Evolutionary conservation across 257 asterid species (phyloP).

Genomic region (Gardenia jasminoides): DNA sequence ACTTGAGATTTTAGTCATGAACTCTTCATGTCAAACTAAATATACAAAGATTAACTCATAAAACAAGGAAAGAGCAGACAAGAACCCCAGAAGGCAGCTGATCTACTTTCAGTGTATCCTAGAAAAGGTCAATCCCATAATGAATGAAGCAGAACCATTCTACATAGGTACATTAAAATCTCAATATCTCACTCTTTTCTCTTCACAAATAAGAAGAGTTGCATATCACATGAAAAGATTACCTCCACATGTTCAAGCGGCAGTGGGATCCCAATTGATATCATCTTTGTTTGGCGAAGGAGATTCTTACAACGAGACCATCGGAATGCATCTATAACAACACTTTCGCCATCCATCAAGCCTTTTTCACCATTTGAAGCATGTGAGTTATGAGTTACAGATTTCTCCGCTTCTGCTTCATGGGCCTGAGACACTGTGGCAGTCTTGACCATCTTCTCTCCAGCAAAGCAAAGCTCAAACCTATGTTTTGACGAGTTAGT

Average conservation of each 20-base stretch:
- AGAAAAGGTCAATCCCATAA: not conserved
- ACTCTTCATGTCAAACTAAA: not conserved
- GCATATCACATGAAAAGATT: constrained; percentile 15
- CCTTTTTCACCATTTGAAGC: constrained; percentile 55
- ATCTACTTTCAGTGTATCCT: not conserved
- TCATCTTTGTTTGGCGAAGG: constrained; percentile 69
- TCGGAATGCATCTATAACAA: constrained; percentile 63
- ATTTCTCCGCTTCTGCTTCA: constrained; percentile 62
- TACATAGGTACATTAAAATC: not conserved
- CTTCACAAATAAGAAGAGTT: not conserved
- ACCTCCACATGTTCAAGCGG: constrained; percentile 88
- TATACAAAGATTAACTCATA: not conserved
- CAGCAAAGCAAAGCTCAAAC: constrained; percentile 87
- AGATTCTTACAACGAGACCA: constrained; percentile 85
- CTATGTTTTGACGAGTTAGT: constrained; percentile 24
- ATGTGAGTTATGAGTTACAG: constrained; percentile 40
- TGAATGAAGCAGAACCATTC: not conserved
- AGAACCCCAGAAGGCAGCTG: not conserved
- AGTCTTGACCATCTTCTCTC: constrained; percentile 69
- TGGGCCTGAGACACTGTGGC: constrained; percentile 38
- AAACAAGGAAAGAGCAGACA: not conserved
- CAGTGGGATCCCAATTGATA: constrained; percentile 70
- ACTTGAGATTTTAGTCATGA: not conserved
- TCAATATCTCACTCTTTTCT: not conserved
- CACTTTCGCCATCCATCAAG: constrained; percentile 53